Percentiles rank a stretch among this genome's conserved stretches.
These are phyloP conservation scores for Rhodotorula sp. DNA, from an alignment of 1,284 basidiomycete genomes.

Conservation along the genomic window DNA sequence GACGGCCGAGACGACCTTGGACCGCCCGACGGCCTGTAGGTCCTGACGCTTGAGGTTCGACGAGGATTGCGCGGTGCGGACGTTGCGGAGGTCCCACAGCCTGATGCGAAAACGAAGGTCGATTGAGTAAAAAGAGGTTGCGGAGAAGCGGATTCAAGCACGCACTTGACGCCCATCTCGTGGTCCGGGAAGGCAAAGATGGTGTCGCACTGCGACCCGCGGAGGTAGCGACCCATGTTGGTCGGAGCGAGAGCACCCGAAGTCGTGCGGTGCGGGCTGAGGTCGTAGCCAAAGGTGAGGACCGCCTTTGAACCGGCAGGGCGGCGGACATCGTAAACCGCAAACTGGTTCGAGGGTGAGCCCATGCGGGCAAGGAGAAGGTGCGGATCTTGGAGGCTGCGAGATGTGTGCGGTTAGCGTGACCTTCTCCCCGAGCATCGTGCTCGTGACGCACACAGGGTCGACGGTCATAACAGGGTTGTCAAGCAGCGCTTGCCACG, in stretches of 20 bases:
- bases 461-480: slow-evolving; percentile 22
- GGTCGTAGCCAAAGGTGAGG: slow-evolving; percentile 26
- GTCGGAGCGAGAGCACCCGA: slow-evolving; percentile 6
- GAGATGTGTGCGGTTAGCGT: too few species aligned
- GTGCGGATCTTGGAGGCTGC: slow-evolving; percentile 25
- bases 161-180: slow-evolving; percentile 29
- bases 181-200: slow-evolving; percentile 31
- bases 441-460: slow-evolving; percentile 13
- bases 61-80: not conserved
- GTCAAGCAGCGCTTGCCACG: slow-evolving; percentile 24
- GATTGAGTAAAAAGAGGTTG: not conserved
- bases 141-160: too few species aligned
- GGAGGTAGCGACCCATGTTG: slow-evolving; percentile 33
- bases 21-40: slow-evolving; percentile 5
- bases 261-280: slow-evolving; percentile 12
- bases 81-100: slow-evolving; percentile 31
- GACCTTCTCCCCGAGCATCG: not conserved
- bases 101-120: not conserved
- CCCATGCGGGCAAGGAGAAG: slow-evolving; percentile 26
- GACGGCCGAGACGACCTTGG: slow-evolving; percentile 17
- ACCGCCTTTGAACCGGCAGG: not conserved
- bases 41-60: slow-evolving; percentile 17
- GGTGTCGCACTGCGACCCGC: slow-evolving; percentile 22
- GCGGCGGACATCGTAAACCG: slow-evolving; percentile 22
- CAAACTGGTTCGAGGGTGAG: slow-evolving; percentile 22